Conservation (phyloP, 176 grass and related monocot species). For the maize (Zea mays) region Zm-B73-REFERENCE-NAM-5.0 NC_050104.1:159073501-159074000, state of each 20-base stretch:
- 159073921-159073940: not conserved
- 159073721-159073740: not conserved
- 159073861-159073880: not conserved
- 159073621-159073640: not conserved
- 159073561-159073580: not conserved
- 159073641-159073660: not conserved
- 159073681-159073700: too few species aligned
- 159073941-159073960: not conserved
- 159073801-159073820: not conserved
- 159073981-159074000: conserved; percentile 2
- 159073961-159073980: not conserved
- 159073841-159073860: not conserved
- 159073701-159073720: too few species aligned
- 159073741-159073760: conserved; percentile 7
- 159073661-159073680: too few species aligned
- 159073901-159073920: not conserved
- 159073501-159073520: not conserved
- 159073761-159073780: not conserved
- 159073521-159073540: not conserved
- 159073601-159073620: not conserved
- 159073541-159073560: not conserved
- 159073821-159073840: conserved; percentile 22
- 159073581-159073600: not conserved
- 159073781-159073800: not conserved
- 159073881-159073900: not conserved